phyloP scores from a whole-genome alignment of 2,329 filamentous ascomycete genomes.

The Beauveria rudraprayagi region DNA sequence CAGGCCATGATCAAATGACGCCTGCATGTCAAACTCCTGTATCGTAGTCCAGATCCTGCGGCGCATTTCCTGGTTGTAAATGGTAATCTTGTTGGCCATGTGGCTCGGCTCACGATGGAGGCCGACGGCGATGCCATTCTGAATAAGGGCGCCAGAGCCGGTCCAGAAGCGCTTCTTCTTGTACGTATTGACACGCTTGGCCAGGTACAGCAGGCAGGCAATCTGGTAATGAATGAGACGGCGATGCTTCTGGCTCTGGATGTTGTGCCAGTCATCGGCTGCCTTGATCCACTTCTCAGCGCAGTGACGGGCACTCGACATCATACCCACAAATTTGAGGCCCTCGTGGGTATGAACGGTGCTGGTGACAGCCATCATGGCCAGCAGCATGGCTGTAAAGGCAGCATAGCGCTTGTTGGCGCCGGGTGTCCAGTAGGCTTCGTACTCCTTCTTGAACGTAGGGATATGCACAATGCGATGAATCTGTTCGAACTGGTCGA shows the following conservation, averaged over 20 bases:
- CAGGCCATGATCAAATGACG: slow-evolving; percentile 52
- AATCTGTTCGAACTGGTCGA: slow-evolving; percentile 48
- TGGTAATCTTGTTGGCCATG: slow-evolving; percentile 45
- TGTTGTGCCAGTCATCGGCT: slow-evolving; percentile 44
- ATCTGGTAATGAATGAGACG: slow-evolving; percentile 54
- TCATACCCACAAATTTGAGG: slow-evolving; percentile 49
- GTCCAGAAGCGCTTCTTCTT: slow-evolving; percentile 61
- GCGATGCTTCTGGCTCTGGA: slow-evolving; percentile 54
- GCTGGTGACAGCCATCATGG: slow-evolving; percentile 52
- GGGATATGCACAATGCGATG: slow-evolving; percentile 52
- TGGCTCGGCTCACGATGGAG: slow-evolving; percentile 52
- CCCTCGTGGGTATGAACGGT: slow-evolving; percentile 45
- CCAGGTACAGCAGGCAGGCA: slow-evolving; percentile 50
- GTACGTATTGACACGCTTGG: slow-evolving; percentile 53
- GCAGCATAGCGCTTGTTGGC: slow-evolving; percentile 38
- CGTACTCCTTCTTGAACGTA: slow-evolving; percentile 49
- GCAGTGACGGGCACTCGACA: slow-evolving; percentile 46
- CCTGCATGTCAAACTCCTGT: slow-evolving; percentile 54
- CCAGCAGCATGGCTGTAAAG: slow-evolving; percentile 50
- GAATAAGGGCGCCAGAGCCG: slow-evolving; percentile 45
- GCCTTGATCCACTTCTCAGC: slow-evolving; percentile 50
- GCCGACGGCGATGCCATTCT: slow-evolving; percentile 50
- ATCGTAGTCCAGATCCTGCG: slow-evolving; percentile 54
- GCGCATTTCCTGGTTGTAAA: slow-evolving; percentile 56
- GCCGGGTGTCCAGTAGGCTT: slow-evolving; percentile 43